These are phyloP conservation scores for Infundibulicybe gibba DNA, from an alignment of 768 basidiomycete genomes.

Conservation along the genomic window DNA sequence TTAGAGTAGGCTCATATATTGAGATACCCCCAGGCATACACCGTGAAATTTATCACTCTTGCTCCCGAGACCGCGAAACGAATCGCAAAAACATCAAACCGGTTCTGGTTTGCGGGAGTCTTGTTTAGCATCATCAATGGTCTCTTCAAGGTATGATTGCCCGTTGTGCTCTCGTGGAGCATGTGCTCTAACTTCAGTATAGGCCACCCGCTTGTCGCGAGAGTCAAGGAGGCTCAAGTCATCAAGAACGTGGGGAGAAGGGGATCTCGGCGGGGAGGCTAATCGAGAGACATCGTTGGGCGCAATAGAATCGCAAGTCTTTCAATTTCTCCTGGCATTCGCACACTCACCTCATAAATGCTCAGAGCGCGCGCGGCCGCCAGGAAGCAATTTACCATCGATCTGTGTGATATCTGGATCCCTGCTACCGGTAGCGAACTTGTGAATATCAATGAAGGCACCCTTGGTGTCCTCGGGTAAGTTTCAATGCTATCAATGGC, in stretches of 20 bases:
- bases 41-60: slow-evolving; percentile 61
- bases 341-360: slow-evolving; percentile 1
- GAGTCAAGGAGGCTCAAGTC: slow-evolving; percentile 53
- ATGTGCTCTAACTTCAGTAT: background rate
- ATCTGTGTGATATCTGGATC: slow-evolving; percentile 85
- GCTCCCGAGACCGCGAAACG: slow-evolving; percentile 57
- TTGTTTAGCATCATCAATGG: slow-evolving; percentile 72
- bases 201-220: slow-evolving; percentile 61
- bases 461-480: slow-evolving; percentile 83
- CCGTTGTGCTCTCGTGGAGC: background rate
- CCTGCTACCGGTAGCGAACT: slow-evolving; percentile 82
- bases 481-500: slow-evolving; percentile 9
- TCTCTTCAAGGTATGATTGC: slow-evolving; percentile 53
- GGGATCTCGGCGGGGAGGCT: slow-evolving; percentile 62
- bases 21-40: slow-evolving; percentile 46
- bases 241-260: slow-evolving; percentile 51
- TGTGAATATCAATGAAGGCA: slow-evolving; percentile 77
- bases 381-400: slow-evolving; percentile 79
- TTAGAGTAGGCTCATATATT: slow-evolving; percentile 1
- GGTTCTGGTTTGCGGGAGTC: slow-evolving; percentile 89
- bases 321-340: background rate
- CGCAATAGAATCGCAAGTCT: slow-evolving; percentile 48
- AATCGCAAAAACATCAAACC: slow-evolving; percentile 65
- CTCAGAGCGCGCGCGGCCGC: slow-evolving; percentile 59
- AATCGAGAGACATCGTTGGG: slow-evolving; percentile 64